Percentiles rank a stretch among this genome's conserved stretches.
Evolutionary conservation across 2,329 filamentous ascomycete species (phyloP).

Genomic region (Colletotrichum graminicola): DNA sequence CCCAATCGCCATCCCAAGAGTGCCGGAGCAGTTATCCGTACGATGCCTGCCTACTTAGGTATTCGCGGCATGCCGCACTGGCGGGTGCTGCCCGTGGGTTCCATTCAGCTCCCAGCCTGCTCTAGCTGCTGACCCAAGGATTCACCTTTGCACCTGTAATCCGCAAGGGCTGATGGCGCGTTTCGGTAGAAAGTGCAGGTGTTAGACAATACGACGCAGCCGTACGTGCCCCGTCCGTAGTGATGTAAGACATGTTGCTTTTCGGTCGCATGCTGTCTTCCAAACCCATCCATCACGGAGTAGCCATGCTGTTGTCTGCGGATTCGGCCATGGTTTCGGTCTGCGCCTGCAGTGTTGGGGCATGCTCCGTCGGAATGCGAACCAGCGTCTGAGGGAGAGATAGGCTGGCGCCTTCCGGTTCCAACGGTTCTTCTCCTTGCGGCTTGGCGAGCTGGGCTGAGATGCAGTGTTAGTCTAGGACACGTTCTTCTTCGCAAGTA

Average conservation of each 20-base stretch:
- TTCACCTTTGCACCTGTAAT: neutral
- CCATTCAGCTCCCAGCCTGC: neutral
- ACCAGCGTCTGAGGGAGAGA: constrained; percentile 84
- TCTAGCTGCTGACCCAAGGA: neutral
- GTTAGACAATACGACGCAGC: neutral
- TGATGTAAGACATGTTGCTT: constrained; percentile 15
- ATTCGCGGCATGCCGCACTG: constrained; percentile 4
- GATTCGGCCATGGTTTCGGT: constrained; percentile 64
- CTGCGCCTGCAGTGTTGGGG: constrained; percentile 72
- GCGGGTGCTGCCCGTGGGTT: constrained; percentile 4
- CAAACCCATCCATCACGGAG: constrained; percentile 10
- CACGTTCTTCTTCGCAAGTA: neutral
- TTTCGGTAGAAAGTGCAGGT: neutral
- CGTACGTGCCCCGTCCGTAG: neutral
- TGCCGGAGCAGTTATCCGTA: constrained; percentile 6
- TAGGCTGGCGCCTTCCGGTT: constrained; percentile 45
- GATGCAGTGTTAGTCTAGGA: constrained; percentile 13
- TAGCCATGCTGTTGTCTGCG: constrained; percentile 49
- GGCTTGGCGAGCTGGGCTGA: constrained; percentile 78
- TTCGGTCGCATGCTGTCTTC: neutral
- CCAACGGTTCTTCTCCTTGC: constrained; percentile 56
- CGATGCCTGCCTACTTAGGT: neutral
- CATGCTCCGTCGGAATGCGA: constrained; percentile 85
- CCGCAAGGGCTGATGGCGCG: neutral
- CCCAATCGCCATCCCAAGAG: constrained; percentile 19